Conservation (phyloP, 2,329 filamentous ascomycete species). For the Trichoderma guizhouense region DNA sequence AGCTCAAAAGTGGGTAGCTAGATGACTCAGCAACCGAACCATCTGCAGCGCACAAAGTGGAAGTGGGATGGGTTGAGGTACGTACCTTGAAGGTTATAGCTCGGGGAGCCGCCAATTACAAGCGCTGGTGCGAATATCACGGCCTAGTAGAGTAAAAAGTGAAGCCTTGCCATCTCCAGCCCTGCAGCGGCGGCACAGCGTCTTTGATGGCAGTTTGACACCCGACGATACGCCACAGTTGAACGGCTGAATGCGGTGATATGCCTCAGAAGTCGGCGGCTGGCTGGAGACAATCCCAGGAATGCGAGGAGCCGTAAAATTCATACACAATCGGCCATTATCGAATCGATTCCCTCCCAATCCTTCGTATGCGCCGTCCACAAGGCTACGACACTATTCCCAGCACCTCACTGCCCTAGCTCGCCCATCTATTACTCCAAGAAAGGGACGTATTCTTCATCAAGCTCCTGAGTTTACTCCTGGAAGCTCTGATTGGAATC, state of each 20-base stretch:
- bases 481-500: conserved; percentile 8
- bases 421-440: conserved; percentile 14
- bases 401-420: conserved; percentile 21
- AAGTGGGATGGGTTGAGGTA: not conserved
- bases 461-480: conserved; percentile 16
- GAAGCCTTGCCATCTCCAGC: not conserved
- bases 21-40: conserved; percentile 36
- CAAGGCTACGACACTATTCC: conserved; percentile 8
- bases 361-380: not conserved
- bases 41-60: not conserved
- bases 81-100: not conserved
- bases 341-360: conserved; percentile 20
- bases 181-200: not conserved
- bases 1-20: conserved; percentile 25
- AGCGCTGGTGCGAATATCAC: not conserved
- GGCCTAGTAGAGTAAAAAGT: not conserved
- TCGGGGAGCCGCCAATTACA: conserved; percentile 4
- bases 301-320: conserved; percentile 31
- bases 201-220: not conserved
- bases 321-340: conserved; percentile 21
- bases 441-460: conserved; percentile 1
- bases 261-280: conserved; percentile 20
- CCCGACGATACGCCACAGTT: not conserved
- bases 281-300: conserved; percentile 24
- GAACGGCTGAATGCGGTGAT: conserved; percentile 25